Evolutionary conservation across 2,329 filamentous ascomycete species (phyloP).

Genomic region (Fusarium coicis): DNA sequence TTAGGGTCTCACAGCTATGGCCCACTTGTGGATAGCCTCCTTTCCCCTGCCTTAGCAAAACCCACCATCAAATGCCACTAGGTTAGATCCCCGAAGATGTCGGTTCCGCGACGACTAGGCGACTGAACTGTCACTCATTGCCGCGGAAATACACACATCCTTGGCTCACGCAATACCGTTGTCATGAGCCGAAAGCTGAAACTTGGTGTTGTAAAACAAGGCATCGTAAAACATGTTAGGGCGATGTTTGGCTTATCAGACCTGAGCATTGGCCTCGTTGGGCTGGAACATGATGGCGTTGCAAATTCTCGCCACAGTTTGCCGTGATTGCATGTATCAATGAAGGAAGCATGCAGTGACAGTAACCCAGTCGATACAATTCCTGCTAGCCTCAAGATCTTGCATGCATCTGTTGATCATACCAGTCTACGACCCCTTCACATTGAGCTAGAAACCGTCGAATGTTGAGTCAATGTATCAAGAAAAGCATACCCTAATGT

Average conservation of each 20-base stretch:
- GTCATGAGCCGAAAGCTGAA: not conserved
- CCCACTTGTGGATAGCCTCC: not conserved
- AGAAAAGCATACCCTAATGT: not conserved
- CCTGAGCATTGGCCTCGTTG: not conserved
- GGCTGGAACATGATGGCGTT: not conserved
- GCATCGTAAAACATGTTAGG: not conserved
- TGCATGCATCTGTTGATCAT: no score
- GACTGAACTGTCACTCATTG: not conserved
- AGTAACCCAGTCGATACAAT: rapidly evolving
- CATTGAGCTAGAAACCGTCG: no score
- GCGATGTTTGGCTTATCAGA: not conserved
- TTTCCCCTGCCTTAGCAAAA: not conserved
- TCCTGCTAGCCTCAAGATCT: no score
- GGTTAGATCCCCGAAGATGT: not conserved
- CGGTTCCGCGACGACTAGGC: not conserved
- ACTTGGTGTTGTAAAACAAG: not conserved
- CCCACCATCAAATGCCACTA: not conserved
- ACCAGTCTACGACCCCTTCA: no score
- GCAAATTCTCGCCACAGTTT: not conserved
- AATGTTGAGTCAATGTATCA: not conserved
- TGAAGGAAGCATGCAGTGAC: no score
- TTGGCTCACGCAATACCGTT: not conserved
- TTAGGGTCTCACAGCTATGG: not conserved
- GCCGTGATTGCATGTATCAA: no score
- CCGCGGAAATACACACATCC: not conserved